Evolutionary conservation across 768 basidiomycete species (phyloP).

Genomic region (Suillus hirtellus): DNA sequence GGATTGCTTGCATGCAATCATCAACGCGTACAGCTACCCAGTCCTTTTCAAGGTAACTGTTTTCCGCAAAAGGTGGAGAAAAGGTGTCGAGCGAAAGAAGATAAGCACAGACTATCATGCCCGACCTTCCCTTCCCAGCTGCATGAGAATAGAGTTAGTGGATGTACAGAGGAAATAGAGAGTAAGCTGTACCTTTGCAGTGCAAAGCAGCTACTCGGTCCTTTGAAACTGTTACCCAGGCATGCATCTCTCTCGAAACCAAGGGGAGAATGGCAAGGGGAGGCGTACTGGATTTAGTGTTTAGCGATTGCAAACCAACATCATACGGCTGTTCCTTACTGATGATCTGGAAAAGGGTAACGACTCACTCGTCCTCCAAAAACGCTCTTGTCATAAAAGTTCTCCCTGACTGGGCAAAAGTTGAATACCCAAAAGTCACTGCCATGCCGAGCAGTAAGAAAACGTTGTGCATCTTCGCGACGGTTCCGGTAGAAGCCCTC

Average conservation of each 20-base stretch:
- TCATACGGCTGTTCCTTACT: conserved; percentile 47
- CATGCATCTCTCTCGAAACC: conserved; percentile 68
- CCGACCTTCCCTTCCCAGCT: conserved; percentile 86
- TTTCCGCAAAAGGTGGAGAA: conserved; percentile 46
- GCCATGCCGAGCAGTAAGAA: conserved; percentile 71
- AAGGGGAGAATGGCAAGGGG: conserved; percentile 75
- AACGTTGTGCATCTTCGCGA: conserved; percentile 71
- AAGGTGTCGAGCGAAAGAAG: conserved; percentile 58
- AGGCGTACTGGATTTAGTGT: conserved; percentile 53
- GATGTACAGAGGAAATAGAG: conserved; percentile 8
- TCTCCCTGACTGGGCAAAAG: conserved; percentile 80
- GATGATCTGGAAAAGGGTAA: conserved; percentile 90
- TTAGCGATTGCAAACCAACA: neutral
- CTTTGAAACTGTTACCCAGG: conserved; percentile 66
- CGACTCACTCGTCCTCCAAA: conserved; percentile 78
- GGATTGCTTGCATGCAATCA: conserved; percentile 48
- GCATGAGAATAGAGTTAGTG: neutral
- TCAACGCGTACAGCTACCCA: conserved; percentile 50
- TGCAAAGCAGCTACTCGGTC: conserved; percentile 80
- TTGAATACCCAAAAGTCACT: conserved; percentile 89
- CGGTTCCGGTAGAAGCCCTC: conserved; percentile 81
- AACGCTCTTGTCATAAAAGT: conserved; percentile 67
- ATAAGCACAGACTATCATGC: conserved; percentile 83
- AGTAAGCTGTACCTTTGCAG: conserved; percentile 66
- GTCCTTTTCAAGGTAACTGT: conserved; percentile 49